Conservation (phyloP, 1,139 yeast species). For the Geotrichum reessii region DNA sequence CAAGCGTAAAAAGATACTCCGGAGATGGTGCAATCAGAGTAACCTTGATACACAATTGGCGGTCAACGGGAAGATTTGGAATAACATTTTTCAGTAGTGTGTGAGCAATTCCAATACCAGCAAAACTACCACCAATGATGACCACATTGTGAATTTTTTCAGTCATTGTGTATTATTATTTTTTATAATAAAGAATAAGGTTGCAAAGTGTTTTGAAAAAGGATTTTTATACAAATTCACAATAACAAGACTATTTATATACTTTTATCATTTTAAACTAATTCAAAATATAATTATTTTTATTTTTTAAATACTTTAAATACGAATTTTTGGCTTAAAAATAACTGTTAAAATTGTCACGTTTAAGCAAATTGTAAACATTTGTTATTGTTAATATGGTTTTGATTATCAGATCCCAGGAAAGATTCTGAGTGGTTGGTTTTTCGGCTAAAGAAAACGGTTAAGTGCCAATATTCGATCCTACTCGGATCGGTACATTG, state of each 20-base stretch:
- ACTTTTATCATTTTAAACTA: background rate
- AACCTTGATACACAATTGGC: background rate
- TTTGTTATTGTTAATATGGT: background rate
- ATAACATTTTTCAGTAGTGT: background rate
- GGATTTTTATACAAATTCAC: background rate
- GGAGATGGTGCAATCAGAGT: conserved; percentile 7
- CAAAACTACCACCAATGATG: conserved; percentile 11
- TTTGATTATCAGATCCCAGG: background rate
- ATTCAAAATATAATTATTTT: background rate
- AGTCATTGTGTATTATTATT: background rate
- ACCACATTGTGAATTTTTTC: conserved; percentile 6
- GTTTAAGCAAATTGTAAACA: background rate
- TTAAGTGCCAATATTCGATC: background rate
- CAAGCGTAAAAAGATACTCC: conserved; percentile 3
- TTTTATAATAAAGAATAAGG: background rate
- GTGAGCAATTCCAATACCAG: conserved; percentile 6
- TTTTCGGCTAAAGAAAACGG: background rate
- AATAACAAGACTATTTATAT: background rate
- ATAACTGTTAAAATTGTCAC: background rate
- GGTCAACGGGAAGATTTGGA: background rate
- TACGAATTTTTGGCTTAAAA: background rate
- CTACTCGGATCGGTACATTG: background rate
- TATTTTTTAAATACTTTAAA: background rate
- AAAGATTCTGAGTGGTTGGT: background rate
- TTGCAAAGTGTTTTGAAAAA: background rate